Percentiles rank a stretch among this genome's conserved stretches.
Conservation (phyloP, 345 rosid species). For the Eucalyptus cloeziana region DNA sequence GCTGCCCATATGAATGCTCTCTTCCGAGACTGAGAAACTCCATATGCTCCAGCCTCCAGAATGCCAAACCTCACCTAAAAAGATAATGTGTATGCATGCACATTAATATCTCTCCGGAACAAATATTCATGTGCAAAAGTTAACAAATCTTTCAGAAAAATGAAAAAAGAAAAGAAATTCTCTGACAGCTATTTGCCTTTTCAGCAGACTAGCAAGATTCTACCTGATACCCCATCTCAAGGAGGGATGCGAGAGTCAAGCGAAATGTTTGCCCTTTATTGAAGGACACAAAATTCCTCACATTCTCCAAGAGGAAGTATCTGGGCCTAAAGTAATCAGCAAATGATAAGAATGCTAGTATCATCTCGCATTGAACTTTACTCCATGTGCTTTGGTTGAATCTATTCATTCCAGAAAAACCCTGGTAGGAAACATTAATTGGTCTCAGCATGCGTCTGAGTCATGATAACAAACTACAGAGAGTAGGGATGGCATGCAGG, state of each 20-base stretch:
- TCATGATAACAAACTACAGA: not conserved
- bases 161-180: not conserved
- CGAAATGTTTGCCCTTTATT: slow-evolving; percentile 82
- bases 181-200: not conserved
- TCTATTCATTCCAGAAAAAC: slow-evolving; percentile 86
- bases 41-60: slow-evolving; percentile 89
- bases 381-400: slow-evolving; percentile 71
- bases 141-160: not conserved
- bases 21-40: slow-evolving; percentile 83
- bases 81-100: not conserved
- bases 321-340: slow-evolving; percentile 88
- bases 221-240: slow-evolving; percentile 53
- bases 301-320: slow-evolving; percentile 86
- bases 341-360: slow-evolving; percentile 40
- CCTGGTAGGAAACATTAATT: slow-evolving; percentile 39
- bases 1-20: slow-evolving; percentile 95
- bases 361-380: slow-evolving; percentile 67
- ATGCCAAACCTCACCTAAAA: slow-evolving; percentile 87
- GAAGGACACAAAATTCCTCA: slow-evolving; percentile 72
- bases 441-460: not conserved
- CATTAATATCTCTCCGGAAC: not conserved
- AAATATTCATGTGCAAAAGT: not conserved
- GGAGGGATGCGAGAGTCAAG: slow-evolving; percentile 61
- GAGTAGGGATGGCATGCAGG: not conserved
- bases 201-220: not conserved